These are phyloP conservation scores for Pyricularia pennisetigena DNA, from an alignment of 2,329 filamentous ascomycete species.

Conservation along the genomic window DNA sequence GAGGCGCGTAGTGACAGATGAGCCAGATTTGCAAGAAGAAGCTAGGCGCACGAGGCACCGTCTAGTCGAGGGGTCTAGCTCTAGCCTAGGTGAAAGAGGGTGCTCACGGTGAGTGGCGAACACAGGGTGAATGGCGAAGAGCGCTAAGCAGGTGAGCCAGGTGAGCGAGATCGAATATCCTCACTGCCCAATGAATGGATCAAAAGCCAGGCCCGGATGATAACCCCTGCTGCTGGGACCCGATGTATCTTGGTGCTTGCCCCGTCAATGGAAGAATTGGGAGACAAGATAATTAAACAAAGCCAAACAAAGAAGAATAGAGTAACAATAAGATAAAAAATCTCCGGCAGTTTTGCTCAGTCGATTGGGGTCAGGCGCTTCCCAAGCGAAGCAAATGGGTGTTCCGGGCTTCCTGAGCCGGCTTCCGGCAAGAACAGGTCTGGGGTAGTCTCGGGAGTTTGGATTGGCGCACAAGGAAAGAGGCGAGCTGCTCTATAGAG, in stretches of 20 bases:
- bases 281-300: background rate
- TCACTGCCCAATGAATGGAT: background rate
- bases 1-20: constrained; percentile 12
- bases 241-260: background rate
- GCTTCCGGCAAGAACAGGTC: constrained; percentile 1
- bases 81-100: background rate
- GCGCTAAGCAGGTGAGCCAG: background rate
- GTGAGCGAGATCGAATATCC: background rate
- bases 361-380: background rate
- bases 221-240: background rate
- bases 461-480: constrained; percentile 4
- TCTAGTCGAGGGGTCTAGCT: background rate
- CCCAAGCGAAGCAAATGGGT: constrained; percentile 1
- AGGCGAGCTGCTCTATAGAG: constrained; percentile 12
- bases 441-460: constrained; percentile 4
- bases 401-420: background rate
- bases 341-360: background rate
- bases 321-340: background rate
- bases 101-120: constrained; percentile 1
- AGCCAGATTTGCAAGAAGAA: constrained; percentile 5
- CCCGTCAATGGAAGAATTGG: background rate
- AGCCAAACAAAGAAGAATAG: background rate
- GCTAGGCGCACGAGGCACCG: background rate
- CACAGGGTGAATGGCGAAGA: background rate
- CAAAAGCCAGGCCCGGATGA: background rate